These are phyloP conservation scores for Neurospora sp. DNA, from an alignment of 495 filamentous ascomycete species.

Conservation along the genomic window DNA sequence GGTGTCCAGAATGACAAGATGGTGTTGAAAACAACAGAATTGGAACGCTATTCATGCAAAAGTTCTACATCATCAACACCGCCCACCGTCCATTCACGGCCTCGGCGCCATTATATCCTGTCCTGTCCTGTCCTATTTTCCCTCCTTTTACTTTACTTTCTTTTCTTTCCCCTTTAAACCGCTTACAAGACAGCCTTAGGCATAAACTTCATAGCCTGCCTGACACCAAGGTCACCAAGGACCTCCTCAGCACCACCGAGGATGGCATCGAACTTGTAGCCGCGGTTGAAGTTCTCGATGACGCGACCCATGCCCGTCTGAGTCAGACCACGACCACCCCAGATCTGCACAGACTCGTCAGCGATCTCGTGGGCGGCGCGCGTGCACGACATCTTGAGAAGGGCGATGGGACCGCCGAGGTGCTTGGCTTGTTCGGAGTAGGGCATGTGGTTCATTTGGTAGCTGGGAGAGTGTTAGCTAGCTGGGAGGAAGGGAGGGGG, in stretches of 20 bases:
- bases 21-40: not conserved
- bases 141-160: not conserved
- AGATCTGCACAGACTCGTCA: constrained; percentile 77
- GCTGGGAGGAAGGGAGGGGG: not conserved
- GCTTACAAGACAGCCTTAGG: constrained; percentile 70
- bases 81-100: not conserved
- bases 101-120: not conserved
- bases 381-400: constrained; percentile 72
- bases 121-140: not conserved
- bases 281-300: constrained; percentile 73
- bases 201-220: constrained; percentile 74
- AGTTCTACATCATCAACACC: not conserved
- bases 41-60: not conserved
- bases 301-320: constrained; percentile 74
- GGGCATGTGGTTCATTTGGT: constrained; percentile 82
- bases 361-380: constrained; percentile 72
- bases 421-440: constrained; percentile 68
- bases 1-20: not conserved
- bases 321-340: constrained; percentile 72
- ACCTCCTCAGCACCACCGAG: constrained; percentile 80
- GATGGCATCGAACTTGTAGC: constrained; percentile 86
- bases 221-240: constrained; percentile 68
- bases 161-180: not conserved
- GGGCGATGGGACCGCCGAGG: constrained; percentile 71
- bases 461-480: constrained; percentile 23